These are phyloP conservation scores for Talaromyces sp. DNA, from an alignment of 2,329 filamentous ascomycete genomes.

Conservation along the genomic window DNA sequence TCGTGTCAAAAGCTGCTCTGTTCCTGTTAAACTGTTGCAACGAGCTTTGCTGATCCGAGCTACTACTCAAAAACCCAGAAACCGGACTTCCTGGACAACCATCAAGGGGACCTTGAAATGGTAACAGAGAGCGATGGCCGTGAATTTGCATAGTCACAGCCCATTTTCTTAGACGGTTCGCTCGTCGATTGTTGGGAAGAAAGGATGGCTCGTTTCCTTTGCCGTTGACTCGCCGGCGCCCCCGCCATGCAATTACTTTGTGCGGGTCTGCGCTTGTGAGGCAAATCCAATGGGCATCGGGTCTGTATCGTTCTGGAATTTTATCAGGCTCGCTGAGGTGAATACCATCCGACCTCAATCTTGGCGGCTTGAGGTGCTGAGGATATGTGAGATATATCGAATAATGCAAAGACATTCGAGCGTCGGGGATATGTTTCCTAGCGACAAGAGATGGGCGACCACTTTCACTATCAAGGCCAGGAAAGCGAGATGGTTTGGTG, in stretches of 20 bases:
- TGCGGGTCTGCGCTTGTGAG: not conserved
- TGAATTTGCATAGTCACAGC: conserved; percentile 33
- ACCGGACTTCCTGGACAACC: conserved; percentile 34
- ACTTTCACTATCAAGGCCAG: not conserved
- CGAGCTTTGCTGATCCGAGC: not conserved
- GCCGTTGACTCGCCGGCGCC: not conserved
- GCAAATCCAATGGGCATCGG: not conserved
- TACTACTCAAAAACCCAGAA: conserved; percentile 20
- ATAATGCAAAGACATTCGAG: not conserved
- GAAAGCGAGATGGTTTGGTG: not conserved
- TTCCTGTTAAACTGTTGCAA: not conserved
- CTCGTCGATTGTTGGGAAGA: not conserved
- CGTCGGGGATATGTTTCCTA: not conserved
- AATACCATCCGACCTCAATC: not conserved
- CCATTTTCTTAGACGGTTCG: conserved; percentile 22
- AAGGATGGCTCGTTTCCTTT: not conserved
- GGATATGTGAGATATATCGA: not conserved
- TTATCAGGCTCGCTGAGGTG: not conserved
- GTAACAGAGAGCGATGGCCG: conserved; percentile 14
- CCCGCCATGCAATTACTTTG: not conserved
- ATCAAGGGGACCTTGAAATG: conserved; percentile 16
- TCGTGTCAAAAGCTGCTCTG: not conserved
- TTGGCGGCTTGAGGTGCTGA: not conserved
- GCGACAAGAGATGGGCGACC: not conserved
- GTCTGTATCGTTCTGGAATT: not conserved